Evolutionary conservation across 2,329 filamentous ascomycete species (phyloP), one percentile per base, ranked within the genome.

Genomic region (Fusarium ramigenum): DNA sequence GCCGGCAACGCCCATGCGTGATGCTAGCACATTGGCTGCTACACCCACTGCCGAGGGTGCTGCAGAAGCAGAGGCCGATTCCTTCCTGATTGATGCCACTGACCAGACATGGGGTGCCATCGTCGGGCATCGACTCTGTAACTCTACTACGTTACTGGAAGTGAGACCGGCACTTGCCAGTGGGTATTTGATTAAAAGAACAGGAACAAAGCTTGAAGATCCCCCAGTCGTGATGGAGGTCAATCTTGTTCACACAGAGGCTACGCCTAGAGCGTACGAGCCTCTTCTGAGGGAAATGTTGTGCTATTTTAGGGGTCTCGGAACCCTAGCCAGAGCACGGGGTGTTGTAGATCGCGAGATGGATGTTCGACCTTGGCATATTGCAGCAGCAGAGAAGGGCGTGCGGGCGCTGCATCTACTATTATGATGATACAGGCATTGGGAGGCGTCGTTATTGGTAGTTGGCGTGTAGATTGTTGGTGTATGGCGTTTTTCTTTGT

Each of bases 101-200:
- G 93, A 96, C 76, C 92, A 93, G 71, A 92, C 89, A 1, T 96
- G 92, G 91, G 93, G 91, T 25, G 88, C 93, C 9, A 85, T 96
- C 21, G 86, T 93, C 46, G 87, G 89, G 2, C 92, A 94, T 78
- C 86, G 90, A 19, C 84, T 92, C 21, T 90, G 88, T 79, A 91
- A 89, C 77, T 88, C 90, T 1, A 82, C 85, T 15, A 87, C 87
- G 7, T 82, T 88, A 21, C 82, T 87, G 9, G 88, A 91, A 47
- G 80, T 88, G 42, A 87, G 85, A 54, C 88, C 88, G 2, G 85
- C 90, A 1, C 85, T 92, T 3, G 85, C 89, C 37, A 91, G 89
- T 75, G 91, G 90, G 9, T 93, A 92, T 77, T 84, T 93, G 7
- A 85, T 93, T 75, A 93, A 92, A 80, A 87, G 89, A 30, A 87